These are phyloP conservation scores for Purshia tridentata DNA, from an alignment of 306 rosid genomes.

Conservation along the genomic window DNA sequence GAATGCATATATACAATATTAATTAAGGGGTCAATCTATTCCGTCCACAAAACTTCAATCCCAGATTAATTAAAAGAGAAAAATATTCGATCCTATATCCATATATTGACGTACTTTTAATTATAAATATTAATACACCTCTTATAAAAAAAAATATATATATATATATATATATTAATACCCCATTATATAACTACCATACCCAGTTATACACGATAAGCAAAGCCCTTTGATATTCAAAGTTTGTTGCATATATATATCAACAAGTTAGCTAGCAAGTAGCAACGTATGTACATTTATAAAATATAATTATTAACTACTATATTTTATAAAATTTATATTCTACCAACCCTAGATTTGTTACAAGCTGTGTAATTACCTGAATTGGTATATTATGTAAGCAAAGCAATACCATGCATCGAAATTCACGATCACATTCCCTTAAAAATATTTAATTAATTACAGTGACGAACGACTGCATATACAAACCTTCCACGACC, in stretches of 20 bases:
- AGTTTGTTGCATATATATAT: conserved; percentile 48
- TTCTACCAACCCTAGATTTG: conserved; percentile 27
- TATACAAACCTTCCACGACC: conserved; percentile 7
- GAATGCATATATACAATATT: not conserved
- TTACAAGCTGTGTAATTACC: conserved; percentile 35
- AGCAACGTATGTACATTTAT: not conserved
- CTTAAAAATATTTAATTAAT: not conserved
- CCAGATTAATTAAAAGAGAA: not conserved
- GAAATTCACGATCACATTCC: not conserved
- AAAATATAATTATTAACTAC: conserved; percentile 11
- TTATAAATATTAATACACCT: too few relatives aligned
- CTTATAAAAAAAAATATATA: too few relatives aligned
- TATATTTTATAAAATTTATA: not conserved
- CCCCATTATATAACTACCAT: not conserved
- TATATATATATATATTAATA: not conserved
- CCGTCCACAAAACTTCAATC: conserved; percentile 15
- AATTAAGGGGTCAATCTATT: conserved; percentile 1
- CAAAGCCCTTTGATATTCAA: conserved; percentile 34
- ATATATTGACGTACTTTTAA: not conserved
- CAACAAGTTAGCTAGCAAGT: not conserved
- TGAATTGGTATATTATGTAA: conserved; percentile 20
- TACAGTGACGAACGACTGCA: conserved; percentile 14
- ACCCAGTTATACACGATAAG: not conserved
- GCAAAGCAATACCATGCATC: not conserved
- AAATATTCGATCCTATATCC: not conserved